Evolutionary conservation across 495 filamentous ascomycete species (phyloP).

Genomic region (Glutinoglossum americanum): DNA sequence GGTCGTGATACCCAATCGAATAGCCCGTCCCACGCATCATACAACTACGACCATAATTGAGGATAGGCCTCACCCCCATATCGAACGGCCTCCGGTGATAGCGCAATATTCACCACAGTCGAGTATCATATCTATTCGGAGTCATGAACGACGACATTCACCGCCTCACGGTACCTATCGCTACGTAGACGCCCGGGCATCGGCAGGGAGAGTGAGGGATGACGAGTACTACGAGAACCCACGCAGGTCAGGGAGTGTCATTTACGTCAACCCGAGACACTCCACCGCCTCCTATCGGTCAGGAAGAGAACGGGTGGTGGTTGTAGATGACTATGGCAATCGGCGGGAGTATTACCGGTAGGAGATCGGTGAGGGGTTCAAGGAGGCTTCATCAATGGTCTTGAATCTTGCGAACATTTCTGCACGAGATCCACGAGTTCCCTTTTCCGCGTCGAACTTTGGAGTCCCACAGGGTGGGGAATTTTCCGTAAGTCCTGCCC

Average conservation of each 20-base stretch:
- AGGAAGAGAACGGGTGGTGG: not conserved
- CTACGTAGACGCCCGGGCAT: not conserved
- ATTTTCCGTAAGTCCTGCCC: not conserved
- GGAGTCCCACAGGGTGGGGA: not conserved
- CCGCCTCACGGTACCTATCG: not conserved
- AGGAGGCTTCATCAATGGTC: not conserved
- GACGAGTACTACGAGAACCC: not conserved
- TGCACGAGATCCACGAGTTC: not conserved
- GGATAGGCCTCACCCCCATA: not conserved
- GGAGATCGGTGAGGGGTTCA: not conserved
- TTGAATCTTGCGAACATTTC: not conserved
- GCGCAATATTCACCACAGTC: not conserved
- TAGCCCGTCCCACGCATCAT: not conserved
- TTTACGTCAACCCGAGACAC: not conserved
- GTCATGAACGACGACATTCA: not conserved
- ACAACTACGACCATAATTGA: not conserved
- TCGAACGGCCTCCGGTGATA: not conserved
- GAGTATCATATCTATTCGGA: not conserved
- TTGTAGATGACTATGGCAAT: not conserved
- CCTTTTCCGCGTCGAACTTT: not conserved
- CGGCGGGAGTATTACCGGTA: slow-evolving; percentile 1
- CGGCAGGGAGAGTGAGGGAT: not conserved
- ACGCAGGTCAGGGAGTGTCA: slow-evolving; percentile 1
- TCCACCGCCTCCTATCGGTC: not conserved
- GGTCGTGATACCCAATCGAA: not conserved